A percentile compares a stretch with the other conserved stretches of the same genome.
Conservation (phyloP, 768 basidiomycete species). For the Pulveroboletus sp. region DNA sequence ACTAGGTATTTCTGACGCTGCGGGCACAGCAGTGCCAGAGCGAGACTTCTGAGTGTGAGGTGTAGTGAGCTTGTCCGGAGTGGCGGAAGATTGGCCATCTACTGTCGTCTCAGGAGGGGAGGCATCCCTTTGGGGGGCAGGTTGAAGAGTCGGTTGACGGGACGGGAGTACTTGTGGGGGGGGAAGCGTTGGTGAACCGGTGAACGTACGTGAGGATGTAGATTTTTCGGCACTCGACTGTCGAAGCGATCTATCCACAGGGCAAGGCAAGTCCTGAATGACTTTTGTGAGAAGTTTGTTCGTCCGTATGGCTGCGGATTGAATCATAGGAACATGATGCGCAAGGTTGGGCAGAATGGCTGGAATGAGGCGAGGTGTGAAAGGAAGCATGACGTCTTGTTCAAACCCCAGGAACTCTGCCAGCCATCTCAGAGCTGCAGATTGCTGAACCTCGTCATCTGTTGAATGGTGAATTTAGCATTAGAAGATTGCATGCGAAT, state of each 20-base stretch:
- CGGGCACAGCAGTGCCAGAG: constrained; percentile 18
- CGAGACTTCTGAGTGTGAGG: constrained; percentile 32
- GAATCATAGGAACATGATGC: constrained; percentile 85
- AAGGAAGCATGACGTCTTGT: constrained; percentile 89
- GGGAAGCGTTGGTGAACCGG: constrained; percentile 54
- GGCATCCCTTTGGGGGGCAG: constrained; percentile 41
- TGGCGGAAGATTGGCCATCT: constrained; percentile 29
- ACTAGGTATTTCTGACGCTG: constrained; percentile 37
- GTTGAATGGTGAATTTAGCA: background rate
- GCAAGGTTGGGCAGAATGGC: constrained; percentile 94
- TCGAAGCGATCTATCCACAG: constrained; percentile 43
- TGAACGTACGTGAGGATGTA: constrained; percentile 33
- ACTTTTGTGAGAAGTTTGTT: constrained; percentile 82
- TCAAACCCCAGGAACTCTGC: constrained; percentile 85
- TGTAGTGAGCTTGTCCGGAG: constrained; percentile 36
- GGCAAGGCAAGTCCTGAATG: constrained; percentile 79
- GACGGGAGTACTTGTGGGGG: constrained; percentile 39
- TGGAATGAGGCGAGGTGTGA: constrained; percentile 88
- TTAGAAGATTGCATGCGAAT: background rate
- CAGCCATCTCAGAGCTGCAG: constrained; percentile 90
- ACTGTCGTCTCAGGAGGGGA: constrained; percentile 42
- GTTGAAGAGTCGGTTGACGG: constrained; percentile 46
- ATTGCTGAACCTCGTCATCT: constrained; percentile 93
- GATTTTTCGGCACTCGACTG: constrained; percentile 26
- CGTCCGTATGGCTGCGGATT: constrained; percentile 77